Percentiles rank a stretch among this genome's conserved stretches.
These are phyloP conservation scores for Sedum album DNA, from an alignment of 164 flowering plant genomes.

Conservation along the genomic window DNA sequence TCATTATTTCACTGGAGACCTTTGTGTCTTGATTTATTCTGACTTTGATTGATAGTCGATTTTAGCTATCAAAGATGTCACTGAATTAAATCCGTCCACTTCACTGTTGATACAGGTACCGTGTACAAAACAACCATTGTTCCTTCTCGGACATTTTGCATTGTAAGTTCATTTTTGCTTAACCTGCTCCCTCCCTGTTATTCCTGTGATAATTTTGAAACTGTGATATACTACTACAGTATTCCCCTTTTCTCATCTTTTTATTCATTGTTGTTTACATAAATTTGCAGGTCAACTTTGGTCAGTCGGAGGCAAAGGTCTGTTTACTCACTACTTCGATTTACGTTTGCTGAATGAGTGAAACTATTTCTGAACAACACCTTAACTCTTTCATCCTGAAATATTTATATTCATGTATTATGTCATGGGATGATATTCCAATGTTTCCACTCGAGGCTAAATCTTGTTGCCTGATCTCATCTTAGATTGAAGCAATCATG, in stretches of 20 bases:
- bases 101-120: constrained; percentile 56
- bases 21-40: background rate
- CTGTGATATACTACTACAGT: background rate
- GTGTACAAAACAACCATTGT: constrained; percentile 77
- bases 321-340: constrained; percentile 15
- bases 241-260: no score
- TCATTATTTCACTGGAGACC: background rate
- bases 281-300: constrained; percentile 75
- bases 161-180: constrained; percentile 40
- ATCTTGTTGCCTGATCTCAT: background rate
- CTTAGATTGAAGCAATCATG: constrained; percentile 91
- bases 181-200: background rate
- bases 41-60: background rate
- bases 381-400: background rate
- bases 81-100: constrained; percentile 8
- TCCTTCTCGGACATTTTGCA: constrained; percentile 87
- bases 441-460: background rate
- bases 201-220: background rate
- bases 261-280: no score
- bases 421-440: background rate
- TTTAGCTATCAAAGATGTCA: background rate
- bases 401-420: background rate
- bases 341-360: background rate
- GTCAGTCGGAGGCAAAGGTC: constrained; percentile 95
- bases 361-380: background rate